Evolutionary conservation across 441 rosid species (phyloP).

Genomic region (Corymbia citriodora): DNA sequence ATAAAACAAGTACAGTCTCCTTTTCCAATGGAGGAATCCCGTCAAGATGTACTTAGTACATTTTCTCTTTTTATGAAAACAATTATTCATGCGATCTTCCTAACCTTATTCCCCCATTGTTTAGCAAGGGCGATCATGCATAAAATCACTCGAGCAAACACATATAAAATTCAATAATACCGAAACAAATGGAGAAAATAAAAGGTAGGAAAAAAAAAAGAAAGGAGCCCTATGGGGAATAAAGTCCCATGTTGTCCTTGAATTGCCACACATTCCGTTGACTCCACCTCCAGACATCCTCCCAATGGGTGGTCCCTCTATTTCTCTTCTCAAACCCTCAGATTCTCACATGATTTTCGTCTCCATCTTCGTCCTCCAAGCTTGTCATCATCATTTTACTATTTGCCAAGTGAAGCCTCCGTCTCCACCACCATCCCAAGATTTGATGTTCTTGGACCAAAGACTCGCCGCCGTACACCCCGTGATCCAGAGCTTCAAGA

Average conservation of each 20-base stretch:
- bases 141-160: too few species aligned
- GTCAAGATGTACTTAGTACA: too few species aligned
- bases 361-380: not conserved
- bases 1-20: too few species aligned
- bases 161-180: too few species aligned
- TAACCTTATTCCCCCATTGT: too few species aligned
- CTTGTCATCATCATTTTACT: not conserved
- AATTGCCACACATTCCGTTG: not conserved
- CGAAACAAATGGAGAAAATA: too few species aligned
- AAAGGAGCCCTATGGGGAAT: too few species aligned
- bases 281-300: not conserved
- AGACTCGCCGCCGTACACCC: slow-evolving; percentile 30
- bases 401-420: not conserved
- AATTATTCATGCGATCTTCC: too few species aligned
- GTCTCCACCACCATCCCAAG: not conserved
- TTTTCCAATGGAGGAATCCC: too few species aligned
- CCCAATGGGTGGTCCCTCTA: not conserved
- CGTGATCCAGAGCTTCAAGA: slow-evolving; percentile 39
- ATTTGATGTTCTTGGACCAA: slow-evolving; percentile 23
- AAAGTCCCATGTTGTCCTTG: not conserved
- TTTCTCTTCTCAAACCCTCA: not conserved
- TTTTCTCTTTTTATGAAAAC: too few species aligned
- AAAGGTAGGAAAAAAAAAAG: too few species aligned
- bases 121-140: too few species aligned
- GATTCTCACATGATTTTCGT: not conserved